Evolutionary conservation across 192 early-diverging fungal species (phyloP).

Genomic region (Backusella psychrophila): DNA sequence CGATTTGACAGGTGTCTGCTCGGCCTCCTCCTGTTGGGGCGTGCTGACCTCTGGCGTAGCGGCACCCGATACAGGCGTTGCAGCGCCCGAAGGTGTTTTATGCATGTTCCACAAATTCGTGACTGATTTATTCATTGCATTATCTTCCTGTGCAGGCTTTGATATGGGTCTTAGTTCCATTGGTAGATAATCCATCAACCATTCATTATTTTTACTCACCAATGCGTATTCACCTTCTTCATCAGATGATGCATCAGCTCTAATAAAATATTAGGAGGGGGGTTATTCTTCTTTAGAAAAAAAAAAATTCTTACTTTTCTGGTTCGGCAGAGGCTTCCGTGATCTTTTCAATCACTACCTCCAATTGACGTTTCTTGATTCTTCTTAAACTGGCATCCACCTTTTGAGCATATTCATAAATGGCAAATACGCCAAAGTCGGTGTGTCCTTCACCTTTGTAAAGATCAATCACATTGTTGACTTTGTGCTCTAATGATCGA

Average conservation of each 20-base stretch:
- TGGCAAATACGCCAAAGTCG: background rate
- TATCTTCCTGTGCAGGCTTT: slow-evolving; percentile 42
- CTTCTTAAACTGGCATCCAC: slow-evolving; percentile 33
- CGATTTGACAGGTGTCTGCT: slow-evolving; percentile 24
- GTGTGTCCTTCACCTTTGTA: slow-evolving; percentile 23
- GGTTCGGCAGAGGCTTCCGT: background rate
- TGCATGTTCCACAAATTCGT: slow-evolving; percentile 51
- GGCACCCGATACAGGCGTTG: slow-evolving; percentile 21
- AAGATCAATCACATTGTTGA: slow-evolving; percentile 21
- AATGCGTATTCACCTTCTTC: slow-evolving; percentile 32
- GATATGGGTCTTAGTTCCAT: background rate
- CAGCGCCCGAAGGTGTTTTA: slow-evolving; percentile 16
- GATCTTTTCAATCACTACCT: slow-evolving; percentile 31
- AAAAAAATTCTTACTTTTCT: slow-evolving; percentile 1
- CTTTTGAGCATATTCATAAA: slow-evolving; percentile 34
- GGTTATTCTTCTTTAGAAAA: too few relatives aligned
- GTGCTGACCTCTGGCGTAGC: slow-evolving; percentile 34
- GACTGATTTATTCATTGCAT: slow-evolving; percentile 59
- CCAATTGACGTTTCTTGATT: slow-evolving; percentile 39
- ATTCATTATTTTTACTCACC: slow-evolving; percentile 23
- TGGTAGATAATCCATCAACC: slow-evolving; percentile 5
- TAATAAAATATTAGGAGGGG: background rate
- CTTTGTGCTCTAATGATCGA: slow-evolving; percentile 23
- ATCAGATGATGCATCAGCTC: background rate
- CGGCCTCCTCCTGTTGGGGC: slow-evolving; percentile 22